A percentile compares a stretch with the other conserved stretches of the same genome.
phyloP scores from a whole-genome alignment of 306 rosid genomes.

The Trifolium subterraneum region DNA sequence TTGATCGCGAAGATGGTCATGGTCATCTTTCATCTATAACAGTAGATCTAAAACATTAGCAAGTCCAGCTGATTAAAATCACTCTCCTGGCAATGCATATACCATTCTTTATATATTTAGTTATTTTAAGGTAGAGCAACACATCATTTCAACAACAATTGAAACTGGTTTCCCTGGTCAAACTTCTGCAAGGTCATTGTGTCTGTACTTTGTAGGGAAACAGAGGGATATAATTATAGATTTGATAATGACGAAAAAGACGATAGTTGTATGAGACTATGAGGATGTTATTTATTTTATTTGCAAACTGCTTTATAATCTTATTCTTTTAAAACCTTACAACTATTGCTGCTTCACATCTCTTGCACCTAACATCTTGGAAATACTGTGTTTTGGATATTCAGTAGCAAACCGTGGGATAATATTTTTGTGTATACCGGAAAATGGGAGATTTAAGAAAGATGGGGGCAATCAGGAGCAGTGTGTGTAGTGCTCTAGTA shows the following conservation, averaged over 20 bases:
- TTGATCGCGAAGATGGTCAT: slow-evolving; percentile 37
- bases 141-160: slow-evolving; percentile 36
- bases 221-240: slow-evolving; percentile 35
- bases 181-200: slow-evolving; percentile 40
- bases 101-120: slow-evolving; percentile 42
- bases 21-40: slow-evolving; percentile 31
- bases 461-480: neutral
- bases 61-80: slow-evolving; percentile 34
- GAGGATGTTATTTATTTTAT: slow-evolving; percentile 21
- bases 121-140: slow-evolving; percentile 41
- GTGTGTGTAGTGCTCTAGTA: neutral
- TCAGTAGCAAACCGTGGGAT: neutral
- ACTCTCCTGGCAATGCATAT: slow-evolving; percentile 31
- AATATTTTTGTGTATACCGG: neutral
- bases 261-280: neutral
- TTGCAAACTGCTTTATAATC: slow-evolving; percentile 33
- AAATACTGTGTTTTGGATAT: neutral
- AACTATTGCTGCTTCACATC: neutral
- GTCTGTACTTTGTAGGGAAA: slow-evolving; percentile 35
- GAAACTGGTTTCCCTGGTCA: slow-evolving; percentile 38
- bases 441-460: neutral
- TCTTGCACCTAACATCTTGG: neutral
- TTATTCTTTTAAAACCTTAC: neutral
- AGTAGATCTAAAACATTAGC: slow-evolving; percentile 24
- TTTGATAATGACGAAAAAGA: slow-evolving; percentile 58